Evolutionary conservation across 139 green algal species (phyloP), one percentile per base, ranked within the genome.

Genomic region (Chlorella sp.): DNA sequence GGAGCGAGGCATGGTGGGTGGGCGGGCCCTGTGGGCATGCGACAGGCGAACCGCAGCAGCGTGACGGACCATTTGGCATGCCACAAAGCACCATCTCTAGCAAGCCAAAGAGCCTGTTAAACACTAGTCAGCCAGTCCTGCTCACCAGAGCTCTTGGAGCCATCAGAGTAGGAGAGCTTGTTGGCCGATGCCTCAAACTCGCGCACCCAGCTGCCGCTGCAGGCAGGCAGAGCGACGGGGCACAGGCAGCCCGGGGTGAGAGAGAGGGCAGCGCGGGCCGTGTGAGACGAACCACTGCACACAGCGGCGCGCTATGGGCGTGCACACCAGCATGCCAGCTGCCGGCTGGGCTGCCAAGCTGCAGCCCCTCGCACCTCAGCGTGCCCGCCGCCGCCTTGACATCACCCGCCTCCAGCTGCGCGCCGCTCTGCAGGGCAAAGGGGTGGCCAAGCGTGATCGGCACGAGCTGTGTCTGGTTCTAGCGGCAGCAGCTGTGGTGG

Each of bases 391-490:
- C 92, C 11, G 72, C 86, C 32, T 88, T 79, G 2, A 93, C 56
- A 30, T 95, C 82, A 34, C 92, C 90, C 0, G 86, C 25, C 81
- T 92, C 90, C 39, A 96, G 87, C 71, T 89, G 73, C 15, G 76
- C 82, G n/a, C 92, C 93, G 1, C 82, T 71, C 68, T 60, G 44
- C 44, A 55, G 7, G 44, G 7, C 7, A 11, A 11, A 55, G 7
- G 44, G 44, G 11, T 11, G 44, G 7, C 7, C 44, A n/a, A n/a
- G n/a, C n/a, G n/a, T n/a, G n/a, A n/a, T n/a, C n/a, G n/a, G n/a
- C n/a, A n/a, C n/a, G n/a, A n/a, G n/a, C n/a, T n/a, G n/a, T n/a
- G n/a, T n/a, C n/a, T n/a, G n/a, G n/a, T n/a, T n/a, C n/a, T n/a
- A n/a, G n/a, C n/a, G n/a, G n/a, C n/a, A n/a, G n/a, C n/a, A n/a